phyloP scores from a whole-genome alignment of 768 basidiomycete genomes.

The Boletus rex-veris region DNA sequence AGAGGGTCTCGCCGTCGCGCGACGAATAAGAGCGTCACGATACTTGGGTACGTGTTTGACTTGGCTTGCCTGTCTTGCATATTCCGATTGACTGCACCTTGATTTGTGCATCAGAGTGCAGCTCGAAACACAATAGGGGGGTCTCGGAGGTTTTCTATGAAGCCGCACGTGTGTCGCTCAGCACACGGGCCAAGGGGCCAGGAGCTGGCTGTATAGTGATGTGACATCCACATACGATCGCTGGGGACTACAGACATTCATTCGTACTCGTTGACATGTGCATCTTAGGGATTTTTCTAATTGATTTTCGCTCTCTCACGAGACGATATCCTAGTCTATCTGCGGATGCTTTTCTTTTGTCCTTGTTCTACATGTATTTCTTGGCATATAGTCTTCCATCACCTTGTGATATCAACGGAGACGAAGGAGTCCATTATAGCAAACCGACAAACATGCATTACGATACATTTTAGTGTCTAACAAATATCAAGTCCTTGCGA shows the following conservation, averaged over 20 bases:
- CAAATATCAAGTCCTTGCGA: background rate
- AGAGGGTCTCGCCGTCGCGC: conserved; percentile 82
- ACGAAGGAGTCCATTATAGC: conserved; percentile 24
- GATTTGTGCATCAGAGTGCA: conserved; percentile 65
- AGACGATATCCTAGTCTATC: background rate
- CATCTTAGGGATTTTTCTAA: conserved; percentile 22
- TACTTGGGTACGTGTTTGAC: conserved; percentile 71
- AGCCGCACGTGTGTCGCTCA: conserved; percentile 80
- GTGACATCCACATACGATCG: conserved; percentile 37
- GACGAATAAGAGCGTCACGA: conserved; percentile 87
- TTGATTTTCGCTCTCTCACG: conserved; percentile 7
- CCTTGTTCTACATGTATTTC: conserved; percentile 10
- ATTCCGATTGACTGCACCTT: background rate
- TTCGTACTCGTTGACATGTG: conserved; percentile 8
- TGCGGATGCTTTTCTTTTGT: background rate
- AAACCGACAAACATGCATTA: conserved; percentile 22
- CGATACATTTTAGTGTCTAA: conserved; percentile 20
- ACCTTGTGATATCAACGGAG: background rate
- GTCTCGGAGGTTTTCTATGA: conserved; percentile 93
- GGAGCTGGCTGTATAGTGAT: conserved; percentile 56
- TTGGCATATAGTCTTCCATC: conserved; percentile 5
- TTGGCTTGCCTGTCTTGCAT: background rate
- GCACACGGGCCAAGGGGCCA: conserved; percentile 66
- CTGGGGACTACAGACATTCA: background rate
- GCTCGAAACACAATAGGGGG: conserved; percentile 94